phyloP scores from a whole-genome alignment of 2,329 filamentous ascomycete genomes.

The Blumeriella jaapii region DNA sequence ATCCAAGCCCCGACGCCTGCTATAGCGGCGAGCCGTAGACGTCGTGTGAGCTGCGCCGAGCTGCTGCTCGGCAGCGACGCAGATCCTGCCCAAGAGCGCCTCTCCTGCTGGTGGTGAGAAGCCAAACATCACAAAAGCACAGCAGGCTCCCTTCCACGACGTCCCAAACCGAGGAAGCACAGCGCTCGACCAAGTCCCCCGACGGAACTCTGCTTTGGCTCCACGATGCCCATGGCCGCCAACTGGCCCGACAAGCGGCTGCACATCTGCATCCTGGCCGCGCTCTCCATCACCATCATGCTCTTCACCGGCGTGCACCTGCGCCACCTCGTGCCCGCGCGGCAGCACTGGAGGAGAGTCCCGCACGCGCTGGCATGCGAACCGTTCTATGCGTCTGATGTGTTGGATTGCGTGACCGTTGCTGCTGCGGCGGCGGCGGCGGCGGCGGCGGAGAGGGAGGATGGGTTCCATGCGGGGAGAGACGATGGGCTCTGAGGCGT shows the following conservation, averaged over 20 bases:
- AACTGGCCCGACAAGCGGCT: constrained; percentile 12
- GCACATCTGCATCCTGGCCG: constrained; percentile 13
- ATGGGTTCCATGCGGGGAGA: not conserved
- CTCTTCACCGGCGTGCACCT: constrained; percentile 17
- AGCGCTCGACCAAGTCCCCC: no score
- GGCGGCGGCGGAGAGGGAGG: not conserved
- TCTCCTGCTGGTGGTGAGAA: no score
- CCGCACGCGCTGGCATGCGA: constrained; percentile 5
- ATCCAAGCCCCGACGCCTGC: no score
- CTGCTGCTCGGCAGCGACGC: no score
- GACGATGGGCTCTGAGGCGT: not conserved
- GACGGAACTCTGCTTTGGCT: no score
- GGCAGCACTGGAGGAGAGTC: constrained; percentile 2
- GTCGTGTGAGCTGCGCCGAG: no score
- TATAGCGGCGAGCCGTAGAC: no score
- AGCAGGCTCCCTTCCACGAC: no score
- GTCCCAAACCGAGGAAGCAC: not conserved
- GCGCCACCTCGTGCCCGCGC: constrained; percentile 12
- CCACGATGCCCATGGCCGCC: constrained; percentile 11
- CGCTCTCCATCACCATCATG: constrained; percentile 16
- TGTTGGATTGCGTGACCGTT: constrained; percentile 4
- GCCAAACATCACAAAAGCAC: no score
- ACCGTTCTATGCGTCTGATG: constrained; percentile 6
- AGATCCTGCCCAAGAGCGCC: no score
- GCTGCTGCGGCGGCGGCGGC: not conserved